phyloP scores from a whole-genome alignment of 345 rosid species.

The Mangifera indica region DNA sequence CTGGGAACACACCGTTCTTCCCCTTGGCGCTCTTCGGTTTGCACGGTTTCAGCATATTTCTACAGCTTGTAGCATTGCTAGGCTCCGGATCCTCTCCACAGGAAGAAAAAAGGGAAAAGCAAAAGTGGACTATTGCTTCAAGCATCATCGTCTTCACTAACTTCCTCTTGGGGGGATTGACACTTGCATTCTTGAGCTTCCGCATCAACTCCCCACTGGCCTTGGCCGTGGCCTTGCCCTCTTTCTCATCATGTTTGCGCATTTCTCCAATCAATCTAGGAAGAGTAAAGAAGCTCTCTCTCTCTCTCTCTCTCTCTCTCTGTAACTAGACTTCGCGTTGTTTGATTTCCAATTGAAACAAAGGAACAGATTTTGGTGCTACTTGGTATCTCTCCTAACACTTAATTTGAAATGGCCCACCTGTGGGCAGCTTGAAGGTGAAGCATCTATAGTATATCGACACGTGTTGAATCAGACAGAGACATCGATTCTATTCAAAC shows the following conservation, averaged over 20 bases:
- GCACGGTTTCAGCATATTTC: too few species aligned
- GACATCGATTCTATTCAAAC: too few species aligned
- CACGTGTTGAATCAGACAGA: too few species aligned
- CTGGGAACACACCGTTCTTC: neutral
- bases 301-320: neutral
- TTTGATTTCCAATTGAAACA: neutral
- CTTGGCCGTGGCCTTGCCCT: neutral
- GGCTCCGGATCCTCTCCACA: neutral
- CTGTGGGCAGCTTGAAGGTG: neutral
- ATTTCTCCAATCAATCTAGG: neutral
- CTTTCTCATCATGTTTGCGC: neutral
- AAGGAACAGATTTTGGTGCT: neutral
- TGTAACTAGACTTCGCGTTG: neutral
- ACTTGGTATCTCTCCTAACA: neutral
- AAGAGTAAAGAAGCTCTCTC: neutral
- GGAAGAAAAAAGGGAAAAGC: neutral
- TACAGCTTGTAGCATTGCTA: neutral
- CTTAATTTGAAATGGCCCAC: too few species aligned
- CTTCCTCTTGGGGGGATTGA: constrained; percentile 20
- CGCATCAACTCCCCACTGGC: neutral
- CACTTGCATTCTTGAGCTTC: constrained; percentile 14
- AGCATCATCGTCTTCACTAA: constrained; percentile 22
- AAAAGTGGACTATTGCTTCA: neutral
- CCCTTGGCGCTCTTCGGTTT: neutral
- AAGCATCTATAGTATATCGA: neutral